phyloP scores from a whole-genome alignment of 2,329 filamentous ascomycete genomes.

The Uncinocarpus reesii region DNA sequence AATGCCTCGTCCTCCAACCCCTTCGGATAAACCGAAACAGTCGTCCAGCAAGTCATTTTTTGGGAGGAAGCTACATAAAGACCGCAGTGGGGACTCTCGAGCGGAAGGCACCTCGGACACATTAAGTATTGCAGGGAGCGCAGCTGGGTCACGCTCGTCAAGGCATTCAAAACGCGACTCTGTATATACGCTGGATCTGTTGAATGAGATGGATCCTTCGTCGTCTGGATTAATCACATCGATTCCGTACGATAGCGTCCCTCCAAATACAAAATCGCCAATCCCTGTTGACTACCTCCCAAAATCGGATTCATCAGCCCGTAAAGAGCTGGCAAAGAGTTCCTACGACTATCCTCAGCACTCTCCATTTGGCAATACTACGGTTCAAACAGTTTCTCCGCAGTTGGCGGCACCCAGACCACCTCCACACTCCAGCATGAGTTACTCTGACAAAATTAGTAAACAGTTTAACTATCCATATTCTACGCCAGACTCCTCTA shows the following conservation, averaged over 20 bases:
- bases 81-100: constrained; percentile 50
- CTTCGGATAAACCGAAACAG: constrained; percentile 69
- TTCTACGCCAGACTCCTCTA: constrained; percentile 43
- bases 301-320: constrained; percentile 49
- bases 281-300: constrained; percentile 64
- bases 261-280: constrained; percentile 57
- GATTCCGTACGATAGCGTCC: constrained; percentile 70
- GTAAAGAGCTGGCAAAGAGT: constrained; percentile 64
- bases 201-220: constrained; percentile 55
- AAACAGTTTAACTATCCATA: constrained; percentile 57
- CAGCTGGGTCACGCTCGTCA: constrained; percentile 58
- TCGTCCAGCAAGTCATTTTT: constrained; percentile 80
- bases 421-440: constrained; percentile 43
- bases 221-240: constrained; percentile 76
- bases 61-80: constrained; percentile 65
- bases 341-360: constrained; percentile 81
- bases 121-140: constrained; percentile 46
- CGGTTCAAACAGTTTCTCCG: constrained; percentile 41
- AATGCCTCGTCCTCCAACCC: constrained; percentile 49
- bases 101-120: constrained; percentile 48
- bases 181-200: constrained; percentile 58
- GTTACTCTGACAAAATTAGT: constrained; percentile 58
- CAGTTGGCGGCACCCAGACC: constrained; percentile 54
- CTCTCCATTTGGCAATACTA: constrained; percentile 55
- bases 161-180: constrained; percentile 64